These are phyloP conservation scores for Aspergillus puulaauensis DNA, from an alignment of 2,329 filamentous ascomycete genomes.

Conservation along the genomic window DNA sequence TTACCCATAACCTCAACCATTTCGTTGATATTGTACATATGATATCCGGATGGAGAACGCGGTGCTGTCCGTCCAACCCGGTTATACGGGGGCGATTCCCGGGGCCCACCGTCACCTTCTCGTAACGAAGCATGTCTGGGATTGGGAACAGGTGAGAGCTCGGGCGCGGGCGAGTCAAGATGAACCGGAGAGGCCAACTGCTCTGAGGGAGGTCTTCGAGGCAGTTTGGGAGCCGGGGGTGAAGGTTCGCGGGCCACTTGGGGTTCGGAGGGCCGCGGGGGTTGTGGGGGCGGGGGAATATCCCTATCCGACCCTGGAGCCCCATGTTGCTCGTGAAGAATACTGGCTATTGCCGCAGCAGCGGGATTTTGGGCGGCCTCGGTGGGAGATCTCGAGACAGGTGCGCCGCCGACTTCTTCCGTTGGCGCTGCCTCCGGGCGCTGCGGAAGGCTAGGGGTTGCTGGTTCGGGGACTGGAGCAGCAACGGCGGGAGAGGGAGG, in stretches of 20 bases:
- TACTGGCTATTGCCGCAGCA: conserved; percentile 57
- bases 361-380: conserved; percentile 51
- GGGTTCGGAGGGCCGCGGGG: conserved; percentile 61
- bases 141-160: conserved; percentile 49
- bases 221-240: conserved; percentile 58
- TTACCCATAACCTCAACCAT: conserved; percentile 97
- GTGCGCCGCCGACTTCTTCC: conserved; percentile 28
- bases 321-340: conserved; percentile 43
- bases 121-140: conserved; percentile 35
- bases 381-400: conserved; percentile 36
- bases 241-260: conserved; percentile 56
- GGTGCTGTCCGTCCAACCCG: conserved; percentile 51
- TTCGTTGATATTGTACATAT: conserved; percentile 95
- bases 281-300: conserved; percentile 35
- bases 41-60: conserved; percentile 74
- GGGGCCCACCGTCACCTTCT: conserved; percentile 40
- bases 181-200: conserved; percentile 57
- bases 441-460: conserved; percentile 39
- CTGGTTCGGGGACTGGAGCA: conserved; percentile 33
- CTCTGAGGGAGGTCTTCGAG: conserved; percentile 61
- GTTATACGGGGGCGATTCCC: conserved; percentile 58
- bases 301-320: conserved; percentile 28
- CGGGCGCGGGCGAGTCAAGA: conserved; percentile 54
- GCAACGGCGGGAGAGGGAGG: conserved; percentile 21
- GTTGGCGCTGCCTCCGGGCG: conserved; percentile 24